Base-by-base conservation (phyloP, 2,329 filamentous ascomycete genomes). In the Helicocarpus griseus region DNA sequence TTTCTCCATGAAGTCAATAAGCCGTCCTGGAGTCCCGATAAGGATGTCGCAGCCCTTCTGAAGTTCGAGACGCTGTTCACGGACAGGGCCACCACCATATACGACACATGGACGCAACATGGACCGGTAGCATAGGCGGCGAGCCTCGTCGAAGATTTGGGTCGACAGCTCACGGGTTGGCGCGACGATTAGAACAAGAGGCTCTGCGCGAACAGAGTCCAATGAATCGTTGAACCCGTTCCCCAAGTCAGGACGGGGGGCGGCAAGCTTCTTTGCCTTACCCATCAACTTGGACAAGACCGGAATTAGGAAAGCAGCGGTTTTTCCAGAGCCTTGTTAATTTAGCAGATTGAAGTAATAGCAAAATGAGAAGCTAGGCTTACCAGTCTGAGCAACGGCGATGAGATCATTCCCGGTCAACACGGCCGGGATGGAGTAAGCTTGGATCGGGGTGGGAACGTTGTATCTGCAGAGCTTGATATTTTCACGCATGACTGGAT, bases 71-170 rank as follows among this genome's bases (percentile, higher is more conserved):
- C 83, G 74, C 68, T 96, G 89, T 11, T 84, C 78, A 1, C 69
- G 67, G n/a, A 81, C 63, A 0, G 88, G 87, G 5, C 82, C 82
- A 56, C 93, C 93, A 47, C 93, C 93, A 59, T 97, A 98, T 28
- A 86, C 76, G 40, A 95, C 89, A 59, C 86, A 89, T 22, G 93
- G 91, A 38, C 93, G 89, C 53, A 98, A 77, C 88, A 95, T 95
- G 3, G 87, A 89, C 1, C 93, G 84, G 62, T 98, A 98, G 66
- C 89, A 96, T 46, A 97, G 81, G 60, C 91, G 89, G 56, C 93
- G 86, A 24, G 88, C 84, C 66, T 97, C 91, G 56, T 95, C 89
- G 70, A 90, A 97, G 59, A 97, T 95, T 65, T 98, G 93, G 2
- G 89, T 86, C 0, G 89, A 89, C 4, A 98, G 73, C 74, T 98